A percentile compares a stretch with the other conserved stretches of the same genome.
These are phyloP conservation scores for Nannochloris sp. DNA, from an alignment of 139 green algal genomes.

Conservation along the genomic window DNA sequence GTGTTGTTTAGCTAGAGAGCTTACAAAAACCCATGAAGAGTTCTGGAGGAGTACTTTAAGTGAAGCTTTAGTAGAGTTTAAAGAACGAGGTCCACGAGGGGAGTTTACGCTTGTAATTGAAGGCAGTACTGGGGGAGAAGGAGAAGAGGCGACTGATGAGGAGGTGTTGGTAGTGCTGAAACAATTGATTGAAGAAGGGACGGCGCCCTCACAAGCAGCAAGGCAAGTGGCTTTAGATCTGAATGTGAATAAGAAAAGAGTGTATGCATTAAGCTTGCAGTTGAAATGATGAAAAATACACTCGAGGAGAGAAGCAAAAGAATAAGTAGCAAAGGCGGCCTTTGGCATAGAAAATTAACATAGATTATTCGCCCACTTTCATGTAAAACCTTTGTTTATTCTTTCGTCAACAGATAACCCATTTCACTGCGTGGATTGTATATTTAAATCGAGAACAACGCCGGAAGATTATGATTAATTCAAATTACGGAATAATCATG, in stretches of 20 bases:
- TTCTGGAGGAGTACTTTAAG: constrained; percentile 52
- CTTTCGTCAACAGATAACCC: too few species aligned
- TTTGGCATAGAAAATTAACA: too few species aligned
- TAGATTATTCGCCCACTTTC: too few species aligned
- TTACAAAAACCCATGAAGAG: constrained; percentile 88
- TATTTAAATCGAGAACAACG: too few species aligned
- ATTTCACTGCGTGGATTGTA: too few species aligned
- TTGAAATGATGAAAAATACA: neutral
- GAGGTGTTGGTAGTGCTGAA: constrained; percentile 14
- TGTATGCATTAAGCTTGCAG: constrained; percentile 17
- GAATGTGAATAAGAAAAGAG: constrained; percentile 12
- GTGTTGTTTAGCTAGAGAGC: constrained; percentile 72
- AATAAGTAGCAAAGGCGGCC: too few species aligned
- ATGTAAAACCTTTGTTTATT: too few species aligned
- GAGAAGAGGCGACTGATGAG: neutral
- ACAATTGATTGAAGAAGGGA: constrained; percentile 17
- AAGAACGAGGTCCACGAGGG: constrained; percentile 16
- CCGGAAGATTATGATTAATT: too few species aligned
- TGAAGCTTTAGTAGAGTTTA: constrained; percentile 10
- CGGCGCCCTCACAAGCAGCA: constrained; percentile 16
- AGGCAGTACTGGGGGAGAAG: neutral
- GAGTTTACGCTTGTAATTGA: constrained; percentile 71
- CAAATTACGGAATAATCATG: too few species aligned
- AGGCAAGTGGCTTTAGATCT: constrained; percentile 24
- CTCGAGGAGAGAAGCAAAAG: too few species aligned